These are phyloP conservation scores for Lachnellula arida DNA, from an alignment of 2,329 filamentous ascomycete species.

Conservation along the genomic window DNA sequence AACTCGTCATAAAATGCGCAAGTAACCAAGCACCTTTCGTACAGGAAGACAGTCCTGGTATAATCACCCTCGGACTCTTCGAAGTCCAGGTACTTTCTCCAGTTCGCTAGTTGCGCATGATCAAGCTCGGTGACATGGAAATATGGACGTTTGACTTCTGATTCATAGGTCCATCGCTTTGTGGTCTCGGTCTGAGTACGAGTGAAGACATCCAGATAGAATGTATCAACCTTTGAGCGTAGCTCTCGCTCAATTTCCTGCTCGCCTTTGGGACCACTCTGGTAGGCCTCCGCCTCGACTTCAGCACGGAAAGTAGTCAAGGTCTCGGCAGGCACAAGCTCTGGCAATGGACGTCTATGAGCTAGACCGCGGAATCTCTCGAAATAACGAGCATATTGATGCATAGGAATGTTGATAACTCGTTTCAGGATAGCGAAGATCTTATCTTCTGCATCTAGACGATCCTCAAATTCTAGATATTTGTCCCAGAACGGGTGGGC, in stretches of 20 bases:
- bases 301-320: conserved; percentile 67
- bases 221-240: conserved; percentile 70
- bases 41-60: conserved; percentile 71
- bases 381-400: conserved; percentile 93
- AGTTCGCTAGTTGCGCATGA: conserved; percentile 77
- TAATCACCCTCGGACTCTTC: conserved; percentile 83
- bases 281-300: conserved; percentile 60
- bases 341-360: conserved; percentile 64
- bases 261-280: conserved; percentile 55
- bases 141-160: conserved; percentile 91
- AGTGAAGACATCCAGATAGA: conserved; percentile 77
- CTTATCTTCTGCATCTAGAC: conserved; percentile 75
- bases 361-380: conserved; percentile 80
- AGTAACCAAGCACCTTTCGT: conserved; percentile 89
- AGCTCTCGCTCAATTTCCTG: conserved; percentile 80
- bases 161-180: conserved; percentile 92
- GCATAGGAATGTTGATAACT: conserved; percentile 85
- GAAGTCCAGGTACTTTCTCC: conserved; percentile 95
- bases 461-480: conserved; percentile 95
- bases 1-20: conserved; percentile 96
- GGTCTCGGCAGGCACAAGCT: conserved; percentile 65
- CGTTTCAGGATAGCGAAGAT: conserved; percentile 81
- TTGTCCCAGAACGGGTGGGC: conserved; percentile 87
- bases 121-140: conserved; percentile 95
- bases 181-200: conserved; percentile 82